Evolutionary conservation across 2,329 filamentous ascomycete species (phyloP), one percentile per base, ranked within the genome.

Genomic region (Fusarium irregulare): DNA sequence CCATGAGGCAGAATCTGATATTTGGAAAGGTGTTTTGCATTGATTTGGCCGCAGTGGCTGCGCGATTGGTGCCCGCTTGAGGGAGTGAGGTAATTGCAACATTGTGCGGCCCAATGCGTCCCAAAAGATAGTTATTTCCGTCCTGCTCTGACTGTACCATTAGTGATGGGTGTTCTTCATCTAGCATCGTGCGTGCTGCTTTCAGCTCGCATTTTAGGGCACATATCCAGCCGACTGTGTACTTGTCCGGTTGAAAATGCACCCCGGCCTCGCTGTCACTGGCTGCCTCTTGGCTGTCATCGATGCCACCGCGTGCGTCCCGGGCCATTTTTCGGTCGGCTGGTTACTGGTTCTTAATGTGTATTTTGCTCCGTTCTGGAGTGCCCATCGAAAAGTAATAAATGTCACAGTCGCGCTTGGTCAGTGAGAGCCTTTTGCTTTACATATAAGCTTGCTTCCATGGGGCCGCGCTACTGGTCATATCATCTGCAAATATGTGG

Each of bases 211-310:
- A 16, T 21, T 4, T 7, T 1, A 50, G 30, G 11, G 20, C 48
- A 30, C 48, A 50, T 9, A 50, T 50, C 48, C 48, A 50, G 32
- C 48, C 48, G 7, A 50, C 21, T 50, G 48, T 50, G 21, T 50
- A 50, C 5, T 20, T 18, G 10, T 13, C 46, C 51, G 1, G 47
- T 18, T 9, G 5, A 3, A 34, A 18, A 6, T 18, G 0, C 16
- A 10, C 32, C 6, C 5, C 32, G 5, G 16, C 16, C 9, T 11
- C 32, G 4, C 32, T 18, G 1, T 18, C 32, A 18, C 32, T 18
- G 0, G 32, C 9, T 11, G 32, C 8, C 9, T 11, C 32, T 18
- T 37, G 32, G 9, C 32, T 18, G 4, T 37, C 32, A 37, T 18
- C 16, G 9, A 10, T 18, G 16, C 4, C 1, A 18, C 16, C 3